Evolutionary conservation across 192 early-diverging fungal genomes (phyloP), one percentile per base, ranked within the genome.

Genomic region (Chytriomyces sp.): DNA sequence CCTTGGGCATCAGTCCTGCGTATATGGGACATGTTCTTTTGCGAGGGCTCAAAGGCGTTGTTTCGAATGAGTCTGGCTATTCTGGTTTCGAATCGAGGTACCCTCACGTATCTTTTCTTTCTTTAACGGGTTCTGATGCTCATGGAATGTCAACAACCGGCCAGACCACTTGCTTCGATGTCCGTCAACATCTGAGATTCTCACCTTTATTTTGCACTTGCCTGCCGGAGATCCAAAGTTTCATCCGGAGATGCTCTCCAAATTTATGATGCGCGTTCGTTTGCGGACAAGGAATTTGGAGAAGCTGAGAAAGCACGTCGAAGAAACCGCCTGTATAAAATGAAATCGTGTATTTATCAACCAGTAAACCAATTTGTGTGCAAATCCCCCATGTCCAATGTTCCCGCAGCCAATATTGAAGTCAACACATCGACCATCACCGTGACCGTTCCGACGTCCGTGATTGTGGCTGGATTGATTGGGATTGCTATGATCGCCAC

Each of bases 1-100:
- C 95, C 95, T 18, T 98, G 96, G 96, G 82, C 87, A 3, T 88
- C 94, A 3, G 94, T 93, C 2, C 82, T 98, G 49, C 84, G 95
- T 13, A 90, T 98, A 44, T 97, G 95, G 95, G 96, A 98, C 83
- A 91, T 94, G 80, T 94, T 98, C 67, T 88, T 92, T 65, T 92
- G 86, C 77, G 92, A 94, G 82, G 93, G 91, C 75, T 76, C 64
- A 62, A 97, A 98, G 75, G 89, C 92, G 6, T 86, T 96, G 61
- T 96, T 95, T 80, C 82, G 95, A 26, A 86, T 92, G 18, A 92
- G 93, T 0, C 77, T 98, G 45, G 94, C 89, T 5, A 93, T 98
- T 57, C 64, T 94, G 50, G 66, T 78, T 10, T 28, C 84, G 10
- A 82, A 77, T 48, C 77, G 85, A 86, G 77, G 86, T 90, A 82